These are phyloP conservation scores for Salix suchowensis DNA, from an alignment of 345 rosid genomes.

Conservation along the genomic window DNA sequence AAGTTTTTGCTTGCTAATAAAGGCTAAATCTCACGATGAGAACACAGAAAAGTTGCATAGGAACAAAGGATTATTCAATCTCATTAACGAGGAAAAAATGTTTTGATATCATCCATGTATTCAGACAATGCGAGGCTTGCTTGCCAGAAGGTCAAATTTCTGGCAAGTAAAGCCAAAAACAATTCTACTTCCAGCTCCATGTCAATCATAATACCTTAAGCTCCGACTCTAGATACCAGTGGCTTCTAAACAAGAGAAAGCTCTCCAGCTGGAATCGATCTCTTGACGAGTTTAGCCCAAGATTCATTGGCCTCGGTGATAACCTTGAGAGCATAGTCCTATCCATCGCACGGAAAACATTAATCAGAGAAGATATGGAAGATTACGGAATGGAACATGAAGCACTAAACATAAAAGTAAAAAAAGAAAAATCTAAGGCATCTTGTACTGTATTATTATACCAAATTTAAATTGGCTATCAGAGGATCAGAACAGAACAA, in stretches of 20 bases:
- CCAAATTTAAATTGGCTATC: background rate
- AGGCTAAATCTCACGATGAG: background rate
- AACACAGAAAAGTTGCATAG: background rate
- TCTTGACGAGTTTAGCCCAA: constrained; percentile 79
- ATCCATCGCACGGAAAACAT: constrained; percentile 13
- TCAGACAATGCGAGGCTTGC: constrained; percentile 1
- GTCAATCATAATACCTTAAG: background rate
- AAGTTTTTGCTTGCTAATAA: background rate
- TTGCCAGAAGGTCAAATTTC: constrained; percentile 8
- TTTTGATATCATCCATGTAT: background rate
- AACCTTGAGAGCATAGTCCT: constrained; percentile 82
- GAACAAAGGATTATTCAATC: background rate
- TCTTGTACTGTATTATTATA: background rate
- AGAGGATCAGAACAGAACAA: background rate
- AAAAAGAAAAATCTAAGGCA: background rate
- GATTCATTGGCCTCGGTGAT: constrained; percentile 77
- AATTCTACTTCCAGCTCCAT: background rate
- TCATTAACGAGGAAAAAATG: background rate
- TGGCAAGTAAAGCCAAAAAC: background rate
- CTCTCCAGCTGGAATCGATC: constrained; percentile 57
- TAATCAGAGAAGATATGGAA: background rate
- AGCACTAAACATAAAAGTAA: background rate
- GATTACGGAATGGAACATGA: background rate
- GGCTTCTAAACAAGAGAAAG: constrained; percentile 46
- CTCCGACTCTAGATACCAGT: constrained; percentile 1